phyloP scores from a whole-genome alignment of 345 rosid species.

The Cardamine occulta region DNA sequence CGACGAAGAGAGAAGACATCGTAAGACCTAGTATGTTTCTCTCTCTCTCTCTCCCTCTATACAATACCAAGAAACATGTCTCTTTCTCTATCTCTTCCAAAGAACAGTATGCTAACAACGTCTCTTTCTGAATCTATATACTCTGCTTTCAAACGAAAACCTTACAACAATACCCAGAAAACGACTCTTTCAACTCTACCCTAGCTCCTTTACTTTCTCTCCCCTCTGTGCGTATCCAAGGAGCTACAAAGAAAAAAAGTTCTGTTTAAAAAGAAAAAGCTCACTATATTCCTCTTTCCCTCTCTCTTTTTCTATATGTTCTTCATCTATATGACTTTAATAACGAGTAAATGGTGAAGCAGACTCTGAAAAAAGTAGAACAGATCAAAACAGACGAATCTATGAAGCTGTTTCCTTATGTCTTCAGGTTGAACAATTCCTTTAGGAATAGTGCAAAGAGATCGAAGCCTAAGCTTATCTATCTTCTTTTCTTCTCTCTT shows the following conservation, averaged over 20 bases:
- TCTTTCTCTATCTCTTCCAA: conserved; percentile 21
- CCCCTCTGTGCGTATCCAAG: conserved; percentile 2
- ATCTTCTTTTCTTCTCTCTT: conserved; percentile 44
- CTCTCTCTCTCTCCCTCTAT: neutral
- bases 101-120: conserved; percentile 25
- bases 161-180: conserved; percentile 22
- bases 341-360: conserved; percentile 28
- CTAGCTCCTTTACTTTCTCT: conserved; percentile 5
- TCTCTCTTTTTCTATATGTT: neutral
- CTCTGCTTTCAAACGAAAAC: conserved; percentile 12
- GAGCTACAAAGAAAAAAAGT: neutral
- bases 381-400: conserved; percentile 28
- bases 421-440: conserved; percentile 11
- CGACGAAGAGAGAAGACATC: conserved; percentile 12
- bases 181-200: conserved; percentile 5
- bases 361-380: conserved; percentile 30
- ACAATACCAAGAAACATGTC: conserved; percentile 13
- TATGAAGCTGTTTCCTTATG: conserved; percentile 21
- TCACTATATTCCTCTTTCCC: conserved; percentile 3
- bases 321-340: conserved; percentile 21
- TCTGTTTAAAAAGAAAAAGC: neutral
- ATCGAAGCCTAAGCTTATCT: conserved; percentile 40
- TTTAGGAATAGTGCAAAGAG: conserved; percentile 28
- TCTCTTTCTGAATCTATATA: conserved; percentile 30
- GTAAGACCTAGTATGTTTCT: conserved; percentile 5